These are phyloP conservation scores for Pelargonium cotyledonis DNA, from an alignment of 441 rosid genomes.

Conservation along the genomic window DNA sequence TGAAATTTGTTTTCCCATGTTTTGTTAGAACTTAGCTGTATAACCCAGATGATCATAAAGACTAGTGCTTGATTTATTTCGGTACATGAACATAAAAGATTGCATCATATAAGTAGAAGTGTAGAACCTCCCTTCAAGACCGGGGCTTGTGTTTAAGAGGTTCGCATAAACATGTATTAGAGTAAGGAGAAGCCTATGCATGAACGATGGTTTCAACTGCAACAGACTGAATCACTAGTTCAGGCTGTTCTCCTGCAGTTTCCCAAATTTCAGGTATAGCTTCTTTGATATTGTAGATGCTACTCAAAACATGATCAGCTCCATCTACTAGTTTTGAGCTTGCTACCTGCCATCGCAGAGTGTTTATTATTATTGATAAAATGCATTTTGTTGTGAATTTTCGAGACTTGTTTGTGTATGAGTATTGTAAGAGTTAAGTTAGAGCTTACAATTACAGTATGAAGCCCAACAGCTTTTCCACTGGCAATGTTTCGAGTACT, in stretches of 20 bases:
- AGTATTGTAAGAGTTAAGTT: background rate
- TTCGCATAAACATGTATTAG: background rate
- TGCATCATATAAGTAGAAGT: background rate
- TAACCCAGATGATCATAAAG: background rate
- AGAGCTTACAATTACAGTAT: conserved; percentile 58
- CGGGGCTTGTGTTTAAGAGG: too few relatives aligned
- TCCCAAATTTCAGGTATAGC: conserved; percentile 82
- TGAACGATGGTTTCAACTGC: conserved; percentile 52
- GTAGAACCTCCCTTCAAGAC: background rate
- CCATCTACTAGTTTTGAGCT: conserved; percentile 50
- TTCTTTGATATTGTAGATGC: conserved; percentile 74
- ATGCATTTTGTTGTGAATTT: too few relatives aligned
- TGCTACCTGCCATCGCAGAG: conserved; percentile 47
- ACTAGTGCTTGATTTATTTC: background rate
- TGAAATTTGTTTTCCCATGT: too few relatives aligned
- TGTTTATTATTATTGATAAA: too few relatives aligned
- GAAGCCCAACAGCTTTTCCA: conserved; percentile 69
- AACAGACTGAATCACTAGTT: conserved; percentile 47
- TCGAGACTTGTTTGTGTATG: too few relatives aligned
- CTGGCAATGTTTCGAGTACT: conserved; percentile 74
- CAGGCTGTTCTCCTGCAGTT: conserved; percentile 42
- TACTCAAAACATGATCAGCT: conserved; percentile 64
- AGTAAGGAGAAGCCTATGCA: conserved; percentile 31
- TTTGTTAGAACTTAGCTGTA: too few relatives aligned
- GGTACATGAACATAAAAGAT: background rate